These are phyloP conservation scores for Daldinia bambusicola DNA, from an alignment of 495 filamentous ascomycete species.

Conservation along the genomic window DNA sequence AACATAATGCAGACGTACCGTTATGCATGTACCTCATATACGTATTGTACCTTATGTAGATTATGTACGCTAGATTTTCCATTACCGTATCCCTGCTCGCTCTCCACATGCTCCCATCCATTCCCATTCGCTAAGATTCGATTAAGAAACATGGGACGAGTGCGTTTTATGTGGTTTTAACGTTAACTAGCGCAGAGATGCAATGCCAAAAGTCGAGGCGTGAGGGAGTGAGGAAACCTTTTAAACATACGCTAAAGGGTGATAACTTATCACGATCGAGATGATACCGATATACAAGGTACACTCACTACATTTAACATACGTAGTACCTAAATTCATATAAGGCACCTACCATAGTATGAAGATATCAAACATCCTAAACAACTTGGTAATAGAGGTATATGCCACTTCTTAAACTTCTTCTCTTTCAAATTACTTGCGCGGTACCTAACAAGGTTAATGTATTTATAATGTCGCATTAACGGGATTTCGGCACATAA, in stretches of 20 bases:
- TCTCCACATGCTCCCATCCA: slow-evolving; percentile 43
- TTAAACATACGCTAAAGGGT: neutral
- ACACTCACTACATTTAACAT: neutral
- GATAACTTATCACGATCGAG: slow-evolving; percentile 20
- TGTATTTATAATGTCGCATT: neutral
- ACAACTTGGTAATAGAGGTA: neutral
- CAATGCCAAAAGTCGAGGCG: slow-evolving; percentile 3
- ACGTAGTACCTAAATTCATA: slow-evolving; percentile 2
- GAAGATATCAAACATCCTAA: neutral
- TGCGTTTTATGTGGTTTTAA: slow-evolving; percentile 36
- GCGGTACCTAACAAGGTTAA: neutral
- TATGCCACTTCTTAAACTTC: neutral
- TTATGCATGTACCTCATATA: neutral
- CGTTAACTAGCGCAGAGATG: slow-evolving; percentile 34
- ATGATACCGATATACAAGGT: slow-evolving; percentile 11
- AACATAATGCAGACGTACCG: too few relatives aligned
- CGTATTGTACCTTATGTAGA: slow-evolving; percentile 18
- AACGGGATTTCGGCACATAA: neutral
- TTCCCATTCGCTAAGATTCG: slow-evolving; percentile 43
- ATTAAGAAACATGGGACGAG: slow-evolving; percentile 40
- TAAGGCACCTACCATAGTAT: too few relatives aligned
- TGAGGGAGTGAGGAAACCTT: slow-evolving; percentile 4
- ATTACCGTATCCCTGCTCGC: slow-evolving; percentile 15
- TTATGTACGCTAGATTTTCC: slow-evolving; percentile 3
- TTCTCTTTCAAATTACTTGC: neutral